These are phyloP conservation scores for Apium graveolens DNA, from an alignment of 129 eudicot species.

Conservation along the genomic window DNA sequence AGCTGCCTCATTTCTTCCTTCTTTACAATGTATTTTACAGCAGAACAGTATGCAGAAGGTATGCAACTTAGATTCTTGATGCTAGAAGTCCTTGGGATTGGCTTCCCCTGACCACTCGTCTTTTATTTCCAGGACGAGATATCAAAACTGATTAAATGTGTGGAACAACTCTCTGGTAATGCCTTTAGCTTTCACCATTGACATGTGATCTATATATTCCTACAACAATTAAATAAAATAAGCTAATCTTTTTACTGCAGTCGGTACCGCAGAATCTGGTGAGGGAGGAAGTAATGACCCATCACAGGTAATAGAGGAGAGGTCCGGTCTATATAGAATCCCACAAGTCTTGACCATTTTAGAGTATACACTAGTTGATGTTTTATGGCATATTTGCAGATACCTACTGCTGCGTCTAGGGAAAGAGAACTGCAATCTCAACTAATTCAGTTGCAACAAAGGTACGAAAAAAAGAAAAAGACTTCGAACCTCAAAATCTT, in stretches of 20 bases:
- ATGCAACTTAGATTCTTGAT: conserved; percentile 21
- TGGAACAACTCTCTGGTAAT: conserved; percentile 66
- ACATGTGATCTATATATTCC: neutral
- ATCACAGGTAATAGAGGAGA: conserved; percentile 39
- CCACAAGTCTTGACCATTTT: neutral
- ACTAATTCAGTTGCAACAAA: conserved; percentile 72
- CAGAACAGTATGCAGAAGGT: conserved; percentile 82
- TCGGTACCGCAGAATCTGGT: conserved; percentile 31
- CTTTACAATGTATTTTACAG: conserved; percentile 72
- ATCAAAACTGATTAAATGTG: conserved; percentile 56
- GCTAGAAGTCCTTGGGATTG: neutral
- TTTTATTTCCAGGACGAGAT: conserved; percentile 60
- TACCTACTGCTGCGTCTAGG: conserved; percentile 33
- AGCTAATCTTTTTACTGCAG: conserved; percentile 27
- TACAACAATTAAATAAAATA: neutral
- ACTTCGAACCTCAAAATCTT: neutral
- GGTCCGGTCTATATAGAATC: neutral
- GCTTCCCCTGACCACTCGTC: conserved; percentile 1
- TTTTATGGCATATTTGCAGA: conserved; percentile 30
- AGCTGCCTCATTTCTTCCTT: conserved; percentile 67
- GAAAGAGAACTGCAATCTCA: conserved; percentile 70
- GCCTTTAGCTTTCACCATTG: conserved; percentile 10
- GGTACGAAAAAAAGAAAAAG: conserved; percentile 29
- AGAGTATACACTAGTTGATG: neutral
- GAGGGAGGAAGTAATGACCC: conserved; percentile 46